Evolutionary conservation across 2,329 filamentous ascomycete species (phyloP), one percentile per base, ranked within the genome.

Genomic region (Gremmenia infestans): DNA sequence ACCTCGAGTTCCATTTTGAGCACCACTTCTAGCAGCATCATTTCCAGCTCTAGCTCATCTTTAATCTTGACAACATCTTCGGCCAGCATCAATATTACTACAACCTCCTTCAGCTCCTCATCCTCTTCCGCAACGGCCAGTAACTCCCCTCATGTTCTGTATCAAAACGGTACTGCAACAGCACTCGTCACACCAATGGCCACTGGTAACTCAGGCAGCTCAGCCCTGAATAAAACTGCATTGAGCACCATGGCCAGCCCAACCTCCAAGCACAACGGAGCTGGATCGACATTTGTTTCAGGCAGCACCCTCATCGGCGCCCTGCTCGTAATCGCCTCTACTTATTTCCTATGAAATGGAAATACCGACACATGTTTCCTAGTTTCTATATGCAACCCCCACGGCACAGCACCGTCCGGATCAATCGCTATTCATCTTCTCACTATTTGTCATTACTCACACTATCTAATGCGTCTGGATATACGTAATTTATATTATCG

Each of bases 381-480:
- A 5, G 23, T 32, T 11, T 9, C 2, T 11, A 5, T 46, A n/a
- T 17, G 12, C 28, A 32, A 42, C 6, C 23, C 42, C 32, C 40
- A 46, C 40, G 50, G 40, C 39, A 45, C n/a, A 32, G 37, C 43
- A 52, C 35, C 39, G 11, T n/a, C 45, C 19, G 14, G 25, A 19
- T 9, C 25, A 19, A 11, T 14, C 37, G 51, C 37, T n/a, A 36
- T 43, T 35, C 36, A 43, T 35, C 55, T 57, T 46, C 45, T 49
- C 45, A 42, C 39, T 53, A 5, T 14, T 28, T 58, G 2, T 25
- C 25, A 25, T 25, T 58, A 46, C 51, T 49, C 42, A 22, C 42
- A 50, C 61, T 45, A 7, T 64, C 56, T 66, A 66, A 66, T 65
- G 60, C 64, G 65, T 65, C 64, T 63, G 64, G 64, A 65, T 46